Base-by-base conservation (phyloP, 73 alveolate species). In the Paramecium sexaurelia region DNA sequence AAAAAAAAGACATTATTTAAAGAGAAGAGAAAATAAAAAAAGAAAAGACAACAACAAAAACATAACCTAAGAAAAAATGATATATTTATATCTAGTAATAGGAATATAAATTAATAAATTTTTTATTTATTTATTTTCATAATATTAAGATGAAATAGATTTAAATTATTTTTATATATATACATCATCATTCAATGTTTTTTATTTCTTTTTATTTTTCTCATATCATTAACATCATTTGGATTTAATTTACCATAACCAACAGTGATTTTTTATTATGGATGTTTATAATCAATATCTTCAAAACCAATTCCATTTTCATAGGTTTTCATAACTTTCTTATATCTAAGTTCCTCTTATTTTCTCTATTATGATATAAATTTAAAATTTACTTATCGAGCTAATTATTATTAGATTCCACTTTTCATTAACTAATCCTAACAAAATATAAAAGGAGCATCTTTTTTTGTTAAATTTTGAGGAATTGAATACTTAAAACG, bases 261-360 rank as follows among this genome's bases (percentile, higher is more conserved):
- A 32, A 88, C 68, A 11, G 57, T 88, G 7, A 88, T 36, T 40
- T 68, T 45, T 69, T 87, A 66, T 22, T 69, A 19, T 10, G 89
- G 84, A 37, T 88, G 24, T 47, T 43, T 88, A 68, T 39, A 82
- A 43, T 88, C 87, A 37, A 69, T 27, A 39, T 88, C 94, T 36
- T 68, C 94, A 45, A 88, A 88, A 17, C 89, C 87, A 13, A 71
- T 36, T 56, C 94, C 94, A 69, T 88, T 88, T 68, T 88, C 94
- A 68, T 68, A 88, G 1, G 69, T 61, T 69, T 41, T 68, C 94
- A 88, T 68, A 41, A 43, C 69, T 47, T 82, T 88, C 20, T 71
- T 88, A 35, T 56, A 88, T 39, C 73, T 82, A 27, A 27, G 10
- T 29, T 88, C 94, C n/a, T 68, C 61, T 88, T 88, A 27, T 57